Evolutionary conservation across 257 asterid species (phyloP).

Genomic region (Anisodus tanguticus): DNA sequence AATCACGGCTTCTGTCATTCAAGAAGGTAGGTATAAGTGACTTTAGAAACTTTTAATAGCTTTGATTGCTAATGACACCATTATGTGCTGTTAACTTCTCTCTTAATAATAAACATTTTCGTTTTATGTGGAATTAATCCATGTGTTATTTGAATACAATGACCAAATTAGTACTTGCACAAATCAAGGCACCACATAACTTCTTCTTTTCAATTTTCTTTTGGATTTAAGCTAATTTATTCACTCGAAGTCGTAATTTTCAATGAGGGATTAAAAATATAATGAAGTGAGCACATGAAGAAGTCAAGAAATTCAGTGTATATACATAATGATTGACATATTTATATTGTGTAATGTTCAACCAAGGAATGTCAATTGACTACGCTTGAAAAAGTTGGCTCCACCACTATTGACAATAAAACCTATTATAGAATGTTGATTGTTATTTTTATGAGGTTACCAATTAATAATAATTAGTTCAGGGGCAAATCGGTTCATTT

Average conservation of each 20-base stretch:
- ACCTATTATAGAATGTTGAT: no score
- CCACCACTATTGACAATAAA: no score
- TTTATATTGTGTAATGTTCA: no score
- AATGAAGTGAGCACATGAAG: neutral
- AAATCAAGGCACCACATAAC: neutral
- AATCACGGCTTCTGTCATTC: neutral
- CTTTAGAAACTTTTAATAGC: neutral
- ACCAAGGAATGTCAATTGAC: no score
- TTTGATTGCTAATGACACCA: conserved; percentile 1
- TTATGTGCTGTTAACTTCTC: neutral
- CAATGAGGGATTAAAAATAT: neutral
- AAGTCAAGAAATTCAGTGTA: no score
- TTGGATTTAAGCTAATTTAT: neutral
- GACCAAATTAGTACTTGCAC: neutral
- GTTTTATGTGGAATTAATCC: neutral
- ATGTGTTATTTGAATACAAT: neutral
- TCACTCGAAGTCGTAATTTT: no score
- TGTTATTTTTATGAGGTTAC: no score
- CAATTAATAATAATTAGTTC: no score
- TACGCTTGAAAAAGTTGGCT: no score
- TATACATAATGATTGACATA: no score
- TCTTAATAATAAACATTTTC: neutral
- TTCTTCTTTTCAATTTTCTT: neutral
- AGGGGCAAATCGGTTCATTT: no score
- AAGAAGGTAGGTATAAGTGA: neutral